A percentile compares a stretch with the other conserved stretches of the same genome.
Conservation (phyloP, 2,329 filamentous ascomycete genomes). For the Fusarium napiforme region DNA sequence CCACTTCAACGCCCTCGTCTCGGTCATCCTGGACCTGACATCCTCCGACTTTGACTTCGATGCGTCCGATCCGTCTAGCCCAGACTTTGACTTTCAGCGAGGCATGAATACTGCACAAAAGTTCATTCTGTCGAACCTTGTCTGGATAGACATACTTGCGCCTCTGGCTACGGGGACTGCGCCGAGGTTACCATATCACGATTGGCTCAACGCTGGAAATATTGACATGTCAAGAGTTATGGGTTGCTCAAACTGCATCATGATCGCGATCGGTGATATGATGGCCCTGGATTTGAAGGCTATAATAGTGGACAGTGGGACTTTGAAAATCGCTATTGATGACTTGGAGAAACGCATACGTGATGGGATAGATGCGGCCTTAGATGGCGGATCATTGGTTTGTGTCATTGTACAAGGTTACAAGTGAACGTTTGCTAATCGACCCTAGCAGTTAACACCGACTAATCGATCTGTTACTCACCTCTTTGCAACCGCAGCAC, state of each 20-base stretch:
- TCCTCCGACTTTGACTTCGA: conserved; percentile 3
- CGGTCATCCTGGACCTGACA: conserved; percentile 13
- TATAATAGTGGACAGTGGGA: accelerated
- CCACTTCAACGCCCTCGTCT: conserved; percentile 33
- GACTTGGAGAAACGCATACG: background rate
- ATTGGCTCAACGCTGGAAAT: conserved; percentile 10
- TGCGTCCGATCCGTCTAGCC: background rate
- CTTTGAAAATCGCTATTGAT: background rate
- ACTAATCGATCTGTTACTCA: conserved; percentile 1
- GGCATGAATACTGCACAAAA: conserved; percentile 33
- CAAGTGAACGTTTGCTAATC: background rate
- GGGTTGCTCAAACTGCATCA: conserved; percentile 36
- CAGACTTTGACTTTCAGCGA: conserved; percentile 10
- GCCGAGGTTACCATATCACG: conserved; percentile 12
- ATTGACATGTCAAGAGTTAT: conserved; percentile 37
- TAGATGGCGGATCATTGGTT: background rate
- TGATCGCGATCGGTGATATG: conserved; percentile 34
- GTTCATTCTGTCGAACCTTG: conserved; percentile 30
- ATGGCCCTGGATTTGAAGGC: background rate
- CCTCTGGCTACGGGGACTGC: conserved; percentile 18
- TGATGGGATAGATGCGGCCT: background rate
- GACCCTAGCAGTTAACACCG: background rate
- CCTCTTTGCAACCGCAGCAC: conserved; percentile 25
- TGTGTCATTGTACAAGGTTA: accelerated
- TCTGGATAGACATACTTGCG: conserved; percentile 39